Evolutionary conservation across 257 asterid genomes (phyloP).

Genomic region (Rehmannia glutinosa): DNA sequence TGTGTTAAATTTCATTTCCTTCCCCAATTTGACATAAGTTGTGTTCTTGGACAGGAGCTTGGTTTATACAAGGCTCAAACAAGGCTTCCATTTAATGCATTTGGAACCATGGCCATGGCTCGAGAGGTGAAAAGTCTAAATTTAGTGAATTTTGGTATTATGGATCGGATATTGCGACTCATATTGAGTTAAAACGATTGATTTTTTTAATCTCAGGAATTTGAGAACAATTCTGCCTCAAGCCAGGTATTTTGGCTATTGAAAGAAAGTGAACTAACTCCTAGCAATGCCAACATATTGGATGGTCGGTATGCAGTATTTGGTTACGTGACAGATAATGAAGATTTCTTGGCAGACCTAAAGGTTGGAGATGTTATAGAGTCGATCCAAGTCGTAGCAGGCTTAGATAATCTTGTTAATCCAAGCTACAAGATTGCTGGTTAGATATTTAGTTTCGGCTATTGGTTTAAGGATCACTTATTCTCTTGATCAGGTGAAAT

Average conservation of each 20-base stretch:
- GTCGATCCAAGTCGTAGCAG: slow-evolving; percentile 82
- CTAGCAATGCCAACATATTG: slow-evolving; percentile 94
- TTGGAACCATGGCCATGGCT: slow-evolving; percentile 99
- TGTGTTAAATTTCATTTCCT: too few relatives aligned
- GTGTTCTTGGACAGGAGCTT: slow-evolving; percentile 58
- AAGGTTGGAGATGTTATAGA: slow-evolving; percentile 98
- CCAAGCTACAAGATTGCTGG: slow-evolving; percentile 98
- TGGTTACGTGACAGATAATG: slow-evolving; percentile 79
- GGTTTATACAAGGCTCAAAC: slow-evolving; percentile 99
- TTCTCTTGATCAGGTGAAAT: background rate
- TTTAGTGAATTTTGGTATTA: background rate
- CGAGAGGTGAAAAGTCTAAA: slow-evolving; percentile 60
- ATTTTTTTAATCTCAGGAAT: slow-evolving; percentile 71
- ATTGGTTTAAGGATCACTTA: background rate
- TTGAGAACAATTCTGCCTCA: slow-evolving; percentile 91
- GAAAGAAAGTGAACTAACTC: slow-evolving; percentile 98
- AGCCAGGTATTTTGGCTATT: slow-evolving; percentile 97
- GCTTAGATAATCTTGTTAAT: slow-evolving; percentile 85
- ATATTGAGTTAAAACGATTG: background rate
- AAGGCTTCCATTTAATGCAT: slow-evolving; percentile 93
- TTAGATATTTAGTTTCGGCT: slow-evolving; percentile 27
- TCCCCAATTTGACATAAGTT: background rate
- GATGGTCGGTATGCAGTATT: slow-evolving; percentile 93
- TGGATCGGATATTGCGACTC: background rate
- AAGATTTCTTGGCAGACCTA: slow-evolving; percentile 83